Evolutionary conservation across 371 early-diverging fungal species (phyloP).

Genomic region (Mucor indicus): DNA sequence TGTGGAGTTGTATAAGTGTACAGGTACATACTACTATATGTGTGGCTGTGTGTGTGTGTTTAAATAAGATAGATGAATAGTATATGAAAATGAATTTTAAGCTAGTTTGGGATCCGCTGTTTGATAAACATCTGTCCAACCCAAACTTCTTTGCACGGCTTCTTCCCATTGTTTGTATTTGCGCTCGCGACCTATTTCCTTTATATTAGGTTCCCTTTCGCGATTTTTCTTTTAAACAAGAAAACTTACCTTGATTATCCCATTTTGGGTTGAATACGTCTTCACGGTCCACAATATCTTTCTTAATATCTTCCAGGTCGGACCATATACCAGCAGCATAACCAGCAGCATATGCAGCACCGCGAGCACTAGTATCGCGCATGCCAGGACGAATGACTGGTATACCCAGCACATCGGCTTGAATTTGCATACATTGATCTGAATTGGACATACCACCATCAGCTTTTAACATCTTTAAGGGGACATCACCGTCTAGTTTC

Average conservation of each 20-base stretch:
- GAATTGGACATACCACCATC: slow-evolving; percentile 94
- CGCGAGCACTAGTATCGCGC: slow-evolving; percentile 90
- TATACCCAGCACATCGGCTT: slow-evolving; percentile 84
- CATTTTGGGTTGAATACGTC: slow-evolving; percentile 45
- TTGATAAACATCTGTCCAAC: slow-evolving; percentile 44
- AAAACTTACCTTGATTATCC: slow-evolving; percentile 30
- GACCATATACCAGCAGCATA: slow-evolving; percentile 78
- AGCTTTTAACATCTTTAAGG: slow-evolving; percentile 70
- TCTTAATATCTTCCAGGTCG: slow-evolving; percentile 33
- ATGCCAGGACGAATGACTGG: slow-evolving; percentile 70
- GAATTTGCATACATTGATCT: slow-evolving; percentile 87
- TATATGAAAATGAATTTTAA: too few relatives aligned
- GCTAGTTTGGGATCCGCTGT: slow-evolving; percentile 1
- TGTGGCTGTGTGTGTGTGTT: too few relatives aligned
- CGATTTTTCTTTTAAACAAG: neutral
- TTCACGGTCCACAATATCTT: slow-evolving; percentile 20
- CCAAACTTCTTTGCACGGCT: slow-evolving; percentile 73
- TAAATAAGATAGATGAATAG: too few relatives aligned
- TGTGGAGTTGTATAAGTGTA: too few relatives aligned
- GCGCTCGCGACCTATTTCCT: slow-evolving; percentile 50
- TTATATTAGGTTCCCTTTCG: too few relatives aligned
- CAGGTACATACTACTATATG: too few relatives aligned
- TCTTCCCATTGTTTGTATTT: slow-evolving; percentile 72
- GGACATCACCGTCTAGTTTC: slow-evolving; percentile 62
- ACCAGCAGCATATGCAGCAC: slow-evolving; percentile 93